Evolutionary conservation across 2,329 filamentous ascomycete genomes (phyloP), one percentile per base, ranked within the genome.

Genomic region (Emergomyces orientalis): DNA sequence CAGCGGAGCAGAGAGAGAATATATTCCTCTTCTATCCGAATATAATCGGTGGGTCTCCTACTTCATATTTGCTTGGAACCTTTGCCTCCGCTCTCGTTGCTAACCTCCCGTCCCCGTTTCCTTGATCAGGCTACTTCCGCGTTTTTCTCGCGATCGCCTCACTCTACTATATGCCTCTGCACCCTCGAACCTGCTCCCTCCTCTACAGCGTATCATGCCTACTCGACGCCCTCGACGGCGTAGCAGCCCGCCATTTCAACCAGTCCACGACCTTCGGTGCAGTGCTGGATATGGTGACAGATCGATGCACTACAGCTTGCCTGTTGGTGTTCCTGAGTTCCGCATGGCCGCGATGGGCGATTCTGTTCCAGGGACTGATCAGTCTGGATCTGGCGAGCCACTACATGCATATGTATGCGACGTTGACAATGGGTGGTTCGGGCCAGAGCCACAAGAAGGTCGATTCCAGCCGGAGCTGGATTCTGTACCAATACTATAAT

Each of bases 391-490:
- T 99, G 67, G 89, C 94, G 34, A 96, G 91, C 75, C 94, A 99
- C 77, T 99, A 97, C 75, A 93, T 97, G 82, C 94, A 99, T 80
- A 99, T 99, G 94, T 97, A 96, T 74, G 90, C 92, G 14, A 96
- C 91, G 0, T 80, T 97, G 71, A 87, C 88, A 67, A 94, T 96
- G 86, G 91, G 89, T 61, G 91, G 90, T 61, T 83, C 85, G 61
- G 84, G 86, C 22, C 80, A 84, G 69, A 90, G 91, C 79, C 94
- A 99, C 80, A 99, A 99, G 86, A 92, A 89, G 70, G 87, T 99
- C 60, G 91, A 96, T 73, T 88, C 89, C 77, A 89, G 85, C 74
- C 82, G 91, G 75, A 96, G 90, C 80, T 90, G 88, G 86, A 81
- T 97, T 64, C 79, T 99, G 75, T 94, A 96, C 77, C 81, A 95